Percentiles rank a stretch among this genome's conserved stretches.
Evolutionary conservation across 2,329 filamentous ascomycete genomes (phyloP).

Genomic region (Atkinsonella hypoxylon): DNA sequence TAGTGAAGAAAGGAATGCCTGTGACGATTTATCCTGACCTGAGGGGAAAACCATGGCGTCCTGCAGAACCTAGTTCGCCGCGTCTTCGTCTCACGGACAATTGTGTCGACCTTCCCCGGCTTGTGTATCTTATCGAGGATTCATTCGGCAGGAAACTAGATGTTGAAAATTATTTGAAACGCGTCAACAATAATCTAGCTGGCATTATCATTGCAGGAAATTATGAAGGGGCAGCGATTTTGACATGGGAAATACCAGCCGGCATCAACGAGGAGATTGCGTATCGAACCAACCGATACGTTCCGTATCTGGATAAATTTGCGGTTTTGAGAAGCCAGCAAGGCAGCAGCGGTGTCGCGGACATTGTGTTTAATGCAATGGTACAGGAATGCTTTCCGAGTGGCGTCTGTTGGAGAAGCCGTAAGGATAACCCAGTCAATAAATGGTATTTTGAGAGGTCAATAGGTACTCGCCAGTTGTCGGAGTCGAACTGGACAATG

Average conservation of each 20-base stretch:
- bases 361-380: slow-evolving; percentile 95
- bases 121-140: slow-evolving; percentile 83
- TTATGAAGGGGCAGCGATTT: slow-evolving; percentile 88
- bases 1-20: slow-evolving; percentile 85
- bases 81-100: slow-evolving; percentile 65
- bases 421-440: slow-evolving; percentile 88
- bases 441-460: slow-evolving; percentile 98
- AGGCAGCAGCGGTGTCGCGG: slow-evolving; percentile 83
- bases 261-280: slow-evolving; percentile 42
- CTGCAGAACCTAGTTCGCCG: slow-evolving; percentile 45
- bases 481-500: slow-evolving; percentile 86
- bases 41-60: slow-evolving; percentile 55
- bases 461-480: slow-evolving; percentile 69
- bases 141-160: slow-evolving; percentile 82
- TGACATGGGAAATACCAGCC: slow-evolving; percentile 82
- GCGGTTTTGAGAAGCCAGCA: slow-evolving; percentile 82
- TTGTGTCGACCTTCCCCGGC: slow-evolving; percentile 67
- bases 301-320: slow-evolving; percentile 96
- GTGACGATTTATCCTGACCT: slow-evolving; percentile 73
- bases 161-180: slow-evolving; percentile 65
- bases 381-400: slow-evolving; percentile 76
- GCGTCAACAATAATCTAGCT: slow-evolving; percentile 72
- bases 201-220: slow-evolving; percentile 91
- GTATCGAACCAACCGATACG: slow-evolving; percentile 48
- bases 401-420: slow-evolving; percentile 85